Base-by-base conservation (phyloP, 2,329 filamentous ascomycete species). In the Clonostachys solani region DNA sequence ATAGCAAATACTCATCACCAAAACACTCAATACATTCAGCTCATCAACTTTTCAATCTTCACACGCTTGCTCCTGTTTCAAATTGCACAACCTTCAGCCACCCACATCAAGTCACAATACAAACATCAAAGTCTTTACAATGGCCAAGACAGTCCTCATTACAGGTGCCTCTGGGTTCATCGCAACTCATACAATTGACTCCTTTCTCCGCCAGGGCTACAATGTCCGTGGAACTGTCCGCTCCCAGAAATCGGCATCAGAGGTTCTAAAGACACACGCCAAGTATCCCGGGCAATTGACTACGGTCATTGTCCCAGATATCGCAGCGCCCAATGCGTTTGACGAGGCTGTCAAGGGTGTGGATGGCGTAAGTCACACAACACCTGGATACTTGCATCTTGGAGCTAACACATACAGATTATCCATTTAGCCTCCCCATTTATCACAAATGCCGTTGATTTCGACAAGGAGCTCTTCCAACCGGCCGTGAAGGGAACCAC, bases 401-500 rank as follows among this genome's bases (percentile, higher is more conserved):
- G 5, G 1, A 10, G 23, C 23, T 29, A 29, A 29, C 23, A 18
- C 4, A n/a, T 8, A 18, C 36, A 10, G n/a, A 33, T 18, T 19
- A 13, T 17, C 34, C 36, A 23, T 15, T 15, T n/a, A n/a, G 12
- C 17, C 19, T 23, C 70, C 67, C 71, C 70, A 1, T 68, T 73
- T 46, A 71, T 63, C 3, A 73, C 72, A 47, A 54, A 67, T 40
- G 65, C 64, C 3, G 65, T 56, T 15, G 57, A 74, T 50, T 73
- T 72, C 47, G 71, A 74, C 47, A 63, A 69, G 36, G 69, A 72
- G 40, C 59, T 76, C 1, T 60, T 77, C 4, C 45, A 63, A 5
- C 74, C 74, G 0, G 72, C 73, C 3, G 69, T 76, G 23, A 69
- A 72, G 36, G 72, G 73, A 3, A 68, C 73, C 3, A 62, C 58